A percentile compares a stretch with the other conserved stretches of the same genome.
Conservation (phyloP, 169 alveolate species). For the Eimeria brunetti region DNA sequence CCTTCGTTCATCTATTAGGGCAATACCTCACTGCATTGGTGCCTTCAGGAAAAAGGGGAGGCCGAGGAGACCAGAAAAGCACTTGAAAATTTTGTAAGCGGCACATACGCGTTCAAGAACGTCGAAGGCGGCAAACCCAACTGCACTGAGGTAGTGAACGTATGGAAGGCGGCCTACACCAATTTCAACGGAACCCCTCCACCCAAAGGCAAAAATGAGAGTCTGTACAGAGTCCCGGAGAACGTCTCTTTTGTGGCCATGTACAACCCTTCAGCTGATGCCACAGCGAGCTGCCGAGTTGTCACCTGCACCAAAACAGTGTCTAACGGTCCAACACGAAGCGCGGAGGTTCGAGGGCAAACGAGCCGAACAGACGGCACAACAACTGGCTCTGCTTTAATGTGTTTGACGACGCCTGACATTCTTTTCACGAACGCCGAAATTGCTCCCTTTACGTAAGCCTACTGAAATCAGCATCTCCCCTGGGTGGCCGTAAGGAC, state of each 20-base stretch:
- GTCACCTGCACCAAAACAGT: too few relatives aligned
- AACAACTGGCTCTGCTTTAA: background rate
- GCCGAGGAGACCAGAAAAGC: background rate
- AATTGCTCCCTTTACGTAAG: background rate
- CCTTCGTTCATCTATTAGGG: background rate
- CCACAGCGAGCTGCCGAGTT: too few relatives aligned
- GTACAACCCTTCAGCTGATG: too few relatives aligned
- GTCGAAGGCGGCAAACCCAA: background rate
- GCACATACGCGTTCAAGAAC: constrained; percentile 47
- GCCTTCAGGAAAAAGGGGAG: background rate
- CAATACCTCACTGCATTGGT: background rate
- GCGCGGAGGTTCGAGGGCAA: background rate
- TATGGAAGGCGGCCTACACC: too few relatives aligned
- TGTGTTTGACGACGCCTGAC: background rate
- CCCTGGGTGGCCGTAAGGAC: background rate
- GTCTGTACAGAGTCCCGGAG: too few relatives aligned
- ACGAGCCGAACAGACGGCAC: too few relatives aligned
- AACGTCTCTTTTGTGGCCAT: too few relatives aligned
- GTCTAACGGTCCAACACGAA: background rate
- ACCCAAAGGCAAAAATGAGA: too few relatives aligned
- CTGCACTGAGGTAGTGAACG: background rate
- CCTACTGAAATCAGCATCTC: background rate
- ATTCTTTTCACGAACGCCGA: background rate
- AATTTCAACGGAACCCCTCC: too few relatives aligned
- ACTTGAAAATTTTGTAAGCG: background rate